phyloP scores from a whole-genome alignment of 75 land plant species.

The Sequoia sempervirens region DNA sequence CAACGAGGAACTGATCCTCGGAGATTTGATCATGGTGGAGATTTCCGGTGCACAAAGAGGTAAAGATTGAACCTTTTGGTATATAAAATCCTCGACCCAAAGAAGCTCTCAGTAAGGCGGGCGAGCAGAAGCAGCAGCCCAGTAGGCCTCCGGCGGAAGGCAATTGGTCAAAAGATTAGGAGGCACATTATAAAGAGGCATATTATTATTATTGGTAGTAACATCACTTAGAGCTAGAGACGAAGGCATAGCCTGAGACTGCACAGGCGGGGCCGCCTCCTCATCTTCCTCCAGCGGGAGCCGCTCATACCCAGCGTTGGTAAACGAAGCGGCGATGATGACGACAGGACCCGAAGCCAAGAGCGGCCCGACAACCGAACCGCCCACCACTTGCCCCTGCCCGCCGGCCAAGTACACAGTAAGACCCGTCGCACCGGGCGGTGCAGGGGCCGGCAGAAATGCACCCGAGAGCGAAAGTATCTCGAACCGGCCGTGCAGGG shows the following conservation, averaged over 20 bases:
- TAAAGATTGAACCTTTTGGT: no score
- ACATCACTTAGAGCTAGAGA: neutral
- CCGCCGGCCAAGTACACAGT: slow-evolving; percentile 37
- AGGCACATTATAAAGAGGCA: neutral
- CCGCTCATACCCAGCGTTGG: slow-evolving; percentile 34
- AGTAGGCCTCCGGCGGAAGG: neutral
- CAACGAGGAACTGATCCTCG: no score
- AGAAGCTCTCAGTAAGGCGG: neutral
- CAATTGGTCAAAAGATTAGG: neutral
- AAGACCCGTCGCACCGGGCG: slow-evolving; percentile 28
- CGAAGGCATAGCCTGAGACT: neutral
- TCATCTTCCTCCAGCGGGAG: slow-evolving; percentile 32
- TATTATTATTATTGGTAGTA: neutral
- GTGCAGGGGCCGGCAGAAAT: slow-evolving; percentile 37
- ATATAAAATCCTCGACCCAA: no score
- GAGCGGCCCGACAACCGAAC: slow-evolving; percentile 34
- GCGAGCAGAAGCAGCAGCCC: neutral
- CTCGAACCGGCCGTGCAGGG: slow-evolving; percentile 46
- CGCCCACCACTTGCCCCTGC: slow-evolving; percentile 45
- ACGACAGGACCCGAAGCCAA: slow-evolving; percentile 39
- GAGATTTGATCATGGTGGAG: no score
- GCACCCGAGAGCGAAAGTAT: slow-evolving; percentile 45
- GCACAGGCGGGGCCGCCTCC: neutral
- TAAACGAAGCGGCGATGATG: slow-evolving; percentile 38
- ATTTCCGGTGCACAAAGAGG: no score